Base-by-base conservation (phyloP, 805 yeast genomes). In the Hanseniaspora lachancei region DNA sequence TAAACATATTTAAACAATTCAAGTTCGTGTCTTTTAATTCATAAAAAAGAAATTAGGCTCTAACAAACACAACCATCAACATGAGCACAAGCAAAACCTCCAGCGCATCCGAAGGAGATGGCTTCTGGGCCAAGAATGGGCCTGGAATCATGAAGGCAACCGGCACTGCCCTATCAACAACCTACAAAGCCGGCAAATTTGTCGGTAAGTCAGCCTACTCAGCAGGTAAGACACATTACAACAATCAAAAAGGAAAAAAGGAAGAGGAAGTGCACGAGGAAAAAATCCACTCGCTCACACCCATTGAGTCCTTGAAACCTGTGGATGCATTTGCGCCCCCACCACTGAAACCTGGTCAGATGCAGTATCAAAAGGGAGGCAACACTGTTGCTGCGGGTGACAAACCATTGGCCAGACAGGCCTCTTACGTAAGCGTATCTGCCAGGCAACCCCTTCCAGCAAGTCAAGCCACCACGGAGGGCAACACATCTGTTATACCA, bases 111-210 rank as follows among this genome's bases (percentile, higher is more conserved):
- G n/a, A 13, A 13, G 53, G 53, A n/a, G 49, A 20, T 36, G 55
- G 57, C 1, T 72, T 72, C 59, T 72, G 76, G 76, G 74, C 70
- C 16, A 69, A 70, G 44, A 72, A 73, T 61, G 73, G 72, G 54
- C 76, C 64, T 20, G 56, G 72, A 2, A 70, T 73, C 49, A 60
- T 63, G 55, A 66, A 69, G 2, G 74, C 74, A 1, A 57, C 70
- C 2, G 60, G 64, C 3, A 60, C 70, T 1, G 73, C 70, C 2
- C 74, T 74, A 2, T 70, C 70, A 49, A 62, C 62, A 35, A 64
- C 72, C 16, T 69, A 64, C 58, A 64, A 66, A 42, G 75, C 75
- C 12, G 69, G 76, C 0, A 73, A 72, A 56, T 65, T 57, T 18
- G 74, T 70, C 0, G 71, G 74, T 7, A 72, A 72, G 59, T 65